These are phyloP conservation scores for Aspergillus costaricaensis DNA, from an alignment of 2,329 filamentous ascomycete species.

Conservation along the genomic window DNA sequence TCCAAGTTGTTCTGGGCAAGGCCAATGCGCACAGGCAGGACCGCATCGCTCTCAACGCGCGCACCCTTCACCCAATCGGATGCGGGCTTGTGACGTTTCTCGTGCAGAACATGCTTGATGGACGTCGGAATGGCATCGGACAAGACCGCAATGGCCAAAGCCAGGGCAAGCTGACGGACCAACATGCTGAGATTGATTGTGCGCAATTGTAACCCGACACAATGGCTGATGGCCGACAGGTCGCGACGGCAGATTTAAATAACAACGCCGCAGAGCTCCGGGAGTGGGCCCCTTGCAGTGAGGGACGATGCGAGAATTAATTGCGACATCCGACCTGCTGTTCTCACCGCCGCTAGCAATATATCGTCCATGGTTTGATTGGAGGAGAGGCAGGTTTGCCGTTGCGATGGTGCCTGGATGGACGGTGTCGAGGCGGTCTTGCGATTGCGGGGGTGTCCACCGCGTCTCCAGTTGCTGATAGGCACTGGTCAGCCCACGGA, in stretches of 20 bases:
- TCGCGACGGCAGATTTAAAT: neutral
- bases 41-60: constrained; percentile 36
- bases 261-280: neutral
- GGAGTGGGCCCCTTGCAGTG: constrained; percentile 3
- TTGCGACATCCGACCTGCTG: neutral
- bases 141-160: constrained; percentile 22
- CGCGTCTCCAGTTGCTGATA: neutral
- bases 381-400: neutral
- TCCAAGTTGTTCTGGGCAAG: constrained; percentile 50
- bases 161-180: constrained; percentile 4
- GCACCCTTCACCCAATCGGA: constrained; percentile 43
- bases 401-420: neutral
- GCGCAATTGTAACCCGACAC: neutral
- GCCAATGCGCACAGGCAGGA: constrained; percentile 51
- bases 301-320: constrained; percentile 5
- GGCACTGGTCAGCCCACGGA: neutral
- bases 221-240: neutral
- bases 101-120: constrained; percentile 45
- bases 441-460: neutral
- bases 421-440: neutral
- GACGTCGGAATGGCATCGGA: constrained; percentile 30
- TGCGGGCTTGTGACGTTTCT: constrained; percentile 39
- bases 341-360: neutral
- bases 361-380: neutral
- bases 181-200: neutral